phyloP scores from a whole-genome alignment of 148 eudicot species.

The Camellia lanceoleosa region DNA sequence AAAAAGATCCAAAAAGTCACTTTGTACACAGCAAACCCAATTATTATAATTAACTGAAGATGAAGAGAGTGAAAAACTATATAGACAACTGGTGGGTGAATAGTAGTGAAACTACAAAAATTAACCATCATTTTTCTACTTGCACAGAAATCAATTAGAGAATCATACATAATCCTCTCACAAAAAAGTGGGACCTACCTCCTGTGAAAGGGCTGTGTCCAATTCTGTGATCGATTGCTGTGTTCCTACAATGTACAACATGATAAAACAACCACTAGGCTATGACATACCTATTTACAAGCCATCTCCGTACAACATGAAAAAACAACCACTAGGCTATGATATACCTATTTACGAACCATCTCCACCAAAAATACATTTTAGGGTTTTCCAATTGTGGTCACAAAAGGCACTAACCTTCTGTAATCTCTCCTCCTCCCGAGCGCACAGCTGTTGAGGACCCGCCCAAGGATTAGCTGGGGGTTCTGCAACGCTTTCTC shows the following conservation, averaged over 20 bases:
- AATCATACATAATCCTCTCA: too few species aligned
- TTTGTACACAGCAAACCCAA: not conserved
- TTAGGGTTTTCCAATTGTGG: conserved; percentile 56
- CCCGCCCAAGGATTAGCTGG: conserved; percentile 73
- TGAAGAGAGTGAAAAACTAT: too few species aligned
- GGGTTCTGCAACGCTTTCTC: conserved; percentile 90
- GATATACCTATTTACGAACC: conserved; percentile 2
- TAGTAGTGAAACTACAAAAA: too few species aligned
- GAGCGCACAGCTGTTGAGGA: conserved; percentile 81
- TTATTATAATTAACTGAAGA: not conserved
- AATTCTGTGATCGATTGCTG: too few species aligned
- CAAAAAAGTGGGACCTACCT: too few species aligned
- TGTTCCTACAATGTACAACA: not conserved
- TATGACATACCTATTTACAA: conserved; percentile 3
- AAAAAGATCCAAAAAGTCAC: not conserved
- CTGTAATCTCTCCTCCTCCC: conserved; percentile 86
- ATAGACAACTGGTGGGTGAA: too few species aligned
- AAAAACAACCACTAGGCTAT: not conserved
- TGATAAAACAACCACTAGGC: not conserved
- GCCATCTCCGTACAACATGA: not conserved
- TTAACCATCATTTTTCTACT: too few species aligned
- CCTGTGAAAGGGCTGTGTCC: too few species aligned
- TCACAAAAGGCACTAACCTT: conserved; percentile 88
- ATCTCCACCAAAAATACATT: not conserved
- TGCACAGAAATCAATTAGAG: too few species aligned